A percentile compares a stretch with the other conserved stretches of the same genome.
Evolutionary conservation across 192 early-diverging fungal genomes (phyloP).

Genomic region (Diversispora eburnea): DNA sequence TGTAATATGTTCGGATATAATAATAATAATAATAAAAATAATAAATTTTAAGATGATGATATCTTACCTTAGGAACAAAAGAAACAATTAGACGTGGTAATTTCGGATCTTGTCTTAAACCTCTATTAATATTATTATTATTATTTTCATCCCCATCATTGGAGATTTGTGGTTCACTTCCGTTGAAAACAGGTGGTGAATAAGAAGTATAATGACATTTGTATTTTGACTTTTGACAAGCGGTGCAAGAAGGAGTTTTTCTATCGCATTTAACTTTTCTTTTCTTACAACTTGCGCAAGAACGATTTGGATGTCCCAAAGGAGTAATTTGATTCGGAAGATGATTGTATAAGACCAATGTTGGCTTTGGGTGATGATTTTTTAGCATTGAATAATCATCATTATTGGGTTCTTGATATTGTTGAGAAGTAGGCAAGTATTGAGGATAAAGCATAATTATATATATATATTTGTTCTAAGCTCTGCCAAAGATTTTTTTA

Average conservation of each 20-base stretch:
- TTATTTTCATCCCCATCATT: background rate
- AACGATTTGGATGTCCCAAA: slow-evolving; percentile 23
- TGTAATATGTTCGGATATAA: too few species aligned
- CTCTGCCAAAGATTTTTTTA: too few species aligned
- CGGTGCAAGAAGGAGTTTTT: slow-evolving; percentile 17
- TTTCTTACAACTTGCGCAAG: slow-evolving; percentile 14
- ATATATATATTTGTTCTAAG: too few species aligned
- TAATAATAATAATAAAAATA: too few species aligned
- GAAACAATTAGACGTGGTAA: too few species aligned
- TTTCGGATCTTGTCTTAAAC: background rate
- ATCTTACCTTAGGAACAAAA: too few species aligned
- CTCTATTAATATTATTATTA: background rate
- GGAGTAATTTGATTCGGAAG: background rate
- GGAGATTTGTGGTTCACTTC: background rate
- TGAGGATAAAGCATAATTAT: too few species aligned
- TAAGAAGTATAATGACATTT: slow-evolving; percentile 22
- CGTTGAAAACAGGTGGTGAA: slow-evolving; percentile 7
- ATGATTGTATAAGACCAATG: background rate
- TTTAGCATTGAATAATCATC: background rate
- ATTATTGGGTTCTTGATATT: too few species aligned
- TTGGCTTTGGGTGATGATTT: background rate
- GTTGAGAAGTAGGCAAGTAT: too few species aligned
- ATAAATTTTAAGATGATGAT: too few species aligned
- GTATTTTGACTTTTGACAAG: slow-evolving; percentile 22
- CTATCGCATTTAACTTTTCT: slow-evolving; percentile 30